These are phyloP conservation scores for Auriscalpium microsporum DNA, from an alignment of 768 basidiomycete species.

Conservation along the genomic window DNA sequence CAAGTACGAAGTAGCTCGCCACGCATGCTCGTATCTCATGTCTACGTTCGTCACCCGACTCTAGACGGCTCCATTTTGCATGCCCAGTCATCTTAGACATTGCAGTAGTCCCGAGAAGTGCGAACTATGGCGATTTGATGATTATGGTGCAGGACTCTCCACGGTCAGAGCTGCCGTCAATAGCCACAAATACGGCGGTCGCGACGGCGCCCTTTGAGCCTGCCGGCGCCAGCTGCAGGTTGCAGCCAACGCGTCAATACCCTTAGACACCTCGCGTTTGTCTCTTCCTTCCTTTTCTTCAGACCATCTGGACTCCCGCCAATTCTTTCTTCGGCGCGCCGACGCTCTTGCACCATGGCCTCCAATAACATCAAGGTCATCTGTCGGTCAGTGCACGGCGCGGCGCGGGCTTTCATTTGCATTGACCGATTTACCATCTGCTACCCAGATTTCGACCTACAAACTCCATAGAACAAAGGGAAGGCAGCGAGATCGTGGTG, in stretches of 20 bases:
- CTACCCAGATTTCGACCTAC: slow-evolving; percentile 80
- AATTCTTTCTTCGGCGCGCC: too few relatives aligned
- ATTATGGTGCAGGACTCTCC: too few relatives aligned
- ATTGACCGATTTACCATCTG: slow-evolving; percentile 1
- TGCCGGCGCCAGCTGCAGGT: not conserved
- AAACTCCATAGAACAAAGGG: slow-evolving; percentile 82
- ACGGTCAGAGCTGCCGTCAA: not conserved
- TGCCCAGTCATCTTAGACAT: too few relatives aligned
- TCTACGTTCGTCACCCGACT: too few relatives aligned
- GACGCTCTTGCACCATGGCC: slow-evolving; percentile 46
- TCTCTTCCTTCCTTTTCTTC: not conserved
- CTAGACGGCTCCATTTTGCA: too few relatives aligned
- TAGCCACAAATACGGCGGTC: slow-evolving; percentile 4
- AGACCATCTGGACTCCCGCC: slow-evolving; percentile 6
- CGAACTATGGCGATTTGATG: too few relatives aligned
- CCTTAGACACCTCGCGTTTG: not conserved
- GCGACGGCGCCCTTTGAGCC: slow-evolving; percentile 3
- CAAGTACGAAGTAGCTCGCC: too few relatives aligned
- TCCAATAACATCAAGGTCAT: slow-evolving; percentile 96
- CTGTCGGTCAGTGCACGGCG: slow-evolving; percentile 70
- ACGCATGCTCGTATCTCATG: too few relatives aligned
- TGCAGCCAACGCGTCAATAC: not conserved
- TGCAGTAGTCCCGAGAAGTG: too few relatives aligned
- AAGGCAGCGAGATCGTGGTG: slow-evolving; percentile 86
- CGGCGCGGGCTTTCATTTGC: slow-evolving; percentile 1